phyloP scores from a whole-genome alignment of 352 stramenopile genomes.

The Peronosclerospora sorghi region DNA sequence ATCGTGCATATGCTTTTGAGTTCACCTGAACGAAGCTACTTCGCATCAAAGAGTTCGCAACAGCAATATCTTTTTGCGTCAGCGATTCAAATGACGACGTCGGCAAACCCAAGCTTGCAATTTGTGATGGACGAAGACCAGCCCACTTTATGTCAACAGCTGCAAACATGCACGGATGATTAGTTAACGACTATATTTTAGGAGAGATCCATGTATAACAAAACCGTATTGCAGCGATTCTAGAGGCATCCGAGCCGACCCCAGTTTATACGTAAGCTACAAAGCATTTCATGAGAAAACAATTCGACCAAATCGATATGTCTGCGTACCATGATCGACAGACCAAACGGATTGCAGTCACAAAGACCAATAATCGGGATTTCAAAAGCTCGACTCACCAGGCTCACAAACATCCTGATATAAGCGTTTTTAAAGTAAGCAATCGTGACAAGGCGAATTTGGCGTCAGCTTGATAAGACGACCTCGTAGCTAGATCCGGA shows the following conservation, averaged over 20 bases:
- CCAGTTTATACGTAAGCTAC: slow-evolving; percentile 85
- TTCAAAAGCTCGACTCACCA: slow-evolving; percentile 52
- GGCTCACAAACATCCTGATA: slow-evolving; percentile 70
- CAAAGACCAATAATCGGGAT: slow-evolving; percentile 88
- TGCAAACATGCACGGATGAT: slow-evolving; percentile 7
- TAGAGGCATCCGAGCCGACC: slow-evolving; percentile 74
- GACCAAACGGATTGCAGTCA: slow-evolving; percentile 92
- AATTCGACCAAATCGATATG: neutral
- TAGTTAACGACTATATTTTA: neutral
- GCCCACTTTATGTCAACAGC: slow-evolving; percentile 86
- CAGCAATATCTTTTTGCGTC: slow-evolving; percentile 37
- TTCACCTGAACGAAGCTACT: slow-evolving; percentile 55
- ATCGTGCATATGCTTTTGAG: neutral
- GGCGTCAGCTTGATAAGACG: neutral
- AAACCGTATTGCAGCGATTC: slow-evolving; percentile 55
- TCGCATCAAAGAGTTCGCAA: slow-evolving; percentile 29
- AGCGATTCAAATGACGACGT: slow-evolving; percentile 43
- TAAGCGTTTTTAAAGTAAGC: neutral
- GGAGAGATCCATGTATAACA: neutral
- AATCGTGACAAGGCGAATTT: neutral
- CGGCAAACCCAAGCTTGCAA: slow-evolving; percentile 36
- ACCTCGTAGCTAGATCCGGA: slow-evolving; percentile 89
- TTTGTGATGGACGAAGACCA: slow-evolving; percentile 81
- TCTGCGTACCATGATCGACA: slow-evolving; percentile 82
- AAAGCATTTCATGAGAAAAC: neutral